Percentiles rank a stretch among this genome's conserved stretches.
phyloP scores from a whole-genome alignment of 176 grass and related monocot genomes.

The Ensete ventricosum region DNA sequence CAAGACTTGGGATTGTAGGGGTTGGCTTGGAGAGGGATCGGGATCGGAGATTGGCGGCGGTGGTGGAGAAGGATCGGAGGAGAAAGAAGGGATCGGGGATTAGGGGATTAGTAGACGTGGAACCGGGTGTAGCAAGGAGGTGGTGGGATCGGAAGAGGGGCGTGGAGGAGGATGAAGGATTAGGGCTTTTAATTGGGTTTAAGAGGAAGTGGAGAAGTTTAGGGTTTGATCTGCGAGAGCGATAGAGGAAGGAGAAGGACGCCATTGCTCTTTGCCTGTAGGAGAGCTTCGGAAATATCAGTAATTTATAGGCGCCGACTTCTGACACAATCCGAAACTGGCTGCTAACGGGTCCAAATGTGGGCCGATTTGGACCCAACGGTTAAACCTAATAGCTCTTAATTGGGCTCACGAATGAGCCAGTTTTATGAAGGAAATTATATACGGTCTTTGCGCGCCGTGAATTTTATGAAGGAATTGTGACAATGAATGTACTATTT shows the following conservation, averaged over 20 bases:
- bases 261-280: not conserved
- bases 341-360: too few relatives aligned
- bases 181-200: not conserved
- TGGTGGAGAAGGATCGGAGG: conserved; percentile 11
- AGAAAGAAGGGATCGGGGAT: not conserved
- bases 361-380: too few relatives aligned
- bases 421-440: too few relatives aligned
- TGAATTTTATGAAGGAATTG: too few relatives aligned
- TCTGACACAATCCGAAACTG: too few relatives aligned
- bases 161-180: conserved; percentile 9
- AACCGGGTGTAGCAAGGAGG: not conserved
- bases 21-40: not conserved
- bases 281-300: not conserved
- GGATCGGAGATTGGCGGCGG: conserved; percentile 23
- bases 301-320: too few relatives aligned
- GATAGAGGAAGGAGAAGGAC: conserved; percentile 10
- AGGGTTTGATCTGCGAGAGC: not conserved
- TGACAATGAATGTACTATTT: too few relatives aligned
- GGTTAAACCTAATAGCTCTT: too few relatives aligned
- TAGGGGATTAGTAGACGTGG: conserved; percentile 1
- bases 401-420: too few relatives aligned
- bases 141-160: conserved; percentile 2
- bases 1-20: not conserved
- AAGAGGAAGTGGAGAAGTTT: not conserved
- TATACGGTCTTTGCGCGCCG: too few relatives aligned